phyloP scores from a whole-genome alignment of 805 yeast genomes.

The Lachancea quebecensis region DNA sequence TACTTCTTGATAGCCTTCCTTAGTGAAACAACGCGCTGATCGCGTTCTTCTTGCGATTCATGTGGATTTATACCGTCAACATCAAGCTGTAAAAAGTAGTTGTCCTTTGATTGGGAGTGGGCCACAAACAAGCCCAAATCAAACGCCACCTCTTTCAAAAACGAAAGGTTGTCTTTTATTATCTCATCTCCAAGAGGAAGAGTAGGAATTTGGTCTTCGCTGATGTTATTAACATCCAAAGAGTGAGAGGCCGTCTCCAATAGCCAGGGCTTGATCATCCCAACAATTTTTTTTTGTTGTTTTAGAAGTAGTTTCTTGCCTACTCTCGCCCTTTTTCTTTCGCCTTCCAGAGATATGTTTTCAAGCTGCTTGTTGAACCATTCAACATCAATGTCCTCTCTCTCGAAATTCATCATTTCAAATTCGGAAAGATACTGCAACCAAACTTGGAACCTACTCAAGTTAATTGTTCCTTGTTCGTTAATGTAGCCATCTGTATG shows the following conservation, averaged over 20 bases:
- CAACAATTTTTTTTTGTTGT: constrained; percentile 70
- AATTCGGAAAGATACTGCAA: constrained; percentile 67
- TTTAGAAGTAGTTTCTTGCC: constrained; percentile 61
- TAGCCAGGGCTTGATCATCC: constrained; percentile 44
- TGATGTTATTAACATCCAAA: constrained; percentile 22
- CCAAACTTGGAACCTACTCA: constrained; percentile 68
- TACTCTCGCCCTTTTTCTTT: constrained; percentile 53
- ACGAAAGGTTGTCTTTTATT: constrained; percentile 42
- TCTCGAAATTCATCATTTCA: constrained; percentile 82
- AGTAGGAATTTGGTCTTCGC: constrained; percentile 38
- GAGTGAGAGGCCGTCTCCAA: constrained; percentile 30
- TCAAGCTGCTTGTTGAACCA: constrained; percentile 88
- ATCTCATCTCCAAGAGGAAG: constrained; percentile 39
- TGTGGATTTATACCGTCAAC: constrained; percentile 65
- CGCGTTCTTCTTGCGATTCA: constrained; percentile 60
- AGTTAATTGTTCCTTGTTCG: constrained; percentile 73
- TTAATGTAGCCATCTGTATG: constrained; percentile 78
- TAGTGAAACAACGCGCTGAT: constrained; percentile 43
- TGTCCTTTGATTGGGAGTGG: constrained; percentile 51
- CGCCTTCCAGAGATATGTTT: constrained; percentile 67
- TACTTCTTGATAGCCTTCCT: constrained; percentile 55
- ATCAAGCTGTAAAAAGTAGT: constrained; percentile 56
- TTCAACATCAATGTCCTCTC: constrained; percentile 71
- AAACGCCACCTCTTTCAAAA: constrained; percentile 55
- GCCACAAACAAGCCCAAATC: constrained; percentile 61